phyloP scores from a whole-genome alignment of 2,329 filamentous ascomycete genomes.

The Conoideocrella luteorostrata region DNA sequence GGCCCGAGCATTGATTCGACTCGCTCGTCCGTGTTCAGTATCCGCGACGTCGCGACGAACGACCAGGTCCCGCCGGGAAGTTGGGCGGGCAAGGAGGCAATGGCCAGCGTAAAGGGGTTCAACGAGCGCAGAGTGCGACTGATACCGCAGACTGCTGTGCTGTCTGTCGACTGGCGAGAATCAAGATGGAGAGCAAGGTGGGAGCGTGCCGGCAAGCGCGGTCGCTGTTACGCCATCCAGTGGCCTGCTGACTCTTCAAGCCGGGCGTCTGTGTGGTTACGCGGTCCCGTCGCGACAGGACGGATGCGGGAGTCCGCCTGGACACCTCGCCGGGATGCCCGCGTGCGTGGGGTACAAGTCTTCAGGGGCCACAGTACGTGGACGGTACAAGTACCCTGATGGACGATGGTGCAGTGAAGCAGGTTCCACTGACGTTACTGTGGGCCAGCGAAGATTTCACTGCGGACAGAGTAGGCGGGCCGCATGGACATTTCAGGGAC shows the following conservation, averaged over 20 bases:
- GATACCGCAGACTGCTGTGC: neutral
- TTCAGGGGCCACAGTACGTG: no score
- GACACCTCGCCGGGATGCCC: neutral
- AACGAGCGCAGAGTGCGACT: neutral
- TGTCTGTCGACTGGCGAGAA: neutral
- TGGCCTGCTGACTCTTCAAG: slow-evolving; percentile 10
- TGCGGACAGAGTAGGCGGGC: no score
- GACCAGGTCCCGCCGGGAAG: no score
- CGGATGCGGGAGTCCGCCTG: slow-evolving; percentile 13
- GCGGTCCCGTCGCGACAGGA: slow-evolving; percentile 23
- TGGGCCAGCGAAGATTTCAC: no score
- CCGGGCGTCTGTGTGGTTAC: slow-evolving; percentile 16
- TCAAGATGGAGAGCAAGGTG: slow-evolving; percentile 2
- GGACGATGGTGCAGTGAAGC: no score
- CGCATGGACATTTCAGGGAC: no score
- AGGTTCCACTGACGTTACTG: neutral
- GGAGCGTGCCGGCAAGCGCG: slow-evolving; percentile 3
- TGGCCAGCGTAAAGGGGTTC: no score
- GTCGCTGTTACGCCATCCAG: slow-evolving; percentile 4
- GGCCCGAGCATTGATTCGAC: no score
- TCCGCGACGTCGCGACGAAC: no score
- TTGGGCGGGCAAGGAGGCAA: no score
- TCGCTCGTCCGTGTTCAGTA: no score
- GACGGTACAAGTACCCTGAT: no score
- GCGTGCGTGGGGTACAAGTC: neutral